Evolutionary conservation across 768 basidiomycete species (phyloP).

Genomic region (Daedaleopsis nitida): DNA sequence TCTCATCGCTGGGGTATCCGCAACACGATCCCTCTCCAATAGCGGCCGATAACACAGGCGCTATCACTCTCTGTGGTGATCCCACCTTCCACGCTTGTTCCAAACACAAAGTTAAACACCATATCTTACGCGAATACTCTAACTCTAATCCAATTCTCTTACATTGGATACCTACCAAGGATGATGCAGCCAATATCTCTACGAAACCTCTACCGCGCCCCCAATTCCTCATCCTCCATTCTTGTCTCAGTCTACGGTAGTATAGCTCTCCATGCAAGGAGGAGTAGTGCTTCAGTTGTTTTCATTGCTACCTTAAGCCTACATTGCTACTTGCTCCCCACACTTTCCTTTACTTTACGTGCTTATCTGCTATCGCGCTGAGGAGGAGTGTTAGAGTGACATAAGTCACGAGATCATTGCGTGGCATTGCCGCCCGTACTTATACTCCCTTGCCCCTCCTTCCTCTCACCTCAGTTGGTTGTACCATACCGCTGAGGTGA

Average conservation of each 20-base stretch:
- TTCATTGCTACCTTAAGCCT: no score
- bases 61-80: slow-evolving; percentile 38
- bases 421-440: neutral
- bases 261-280: slow-evolving; percentile 19
- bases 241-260: slow-evolving; percentile 20
- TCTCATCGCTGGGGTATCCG: slow-evolving; percentile 23
- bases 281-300: slow-evolving; percentile 17
- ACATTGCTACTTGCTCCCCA: neutral
- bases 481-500: neutral
- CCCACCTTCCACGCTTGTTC: slow-evolving; percentile 36
- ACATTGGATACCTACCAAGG: slow-evolving; percentile 22
- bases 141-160: slow-evolving; percentile 21
- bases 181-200: slow-evolving; percentile 43
- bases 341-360: neutral
- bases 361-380: neutral
- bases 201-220: slow-evolving; percentile 38
- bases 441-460: neutral
- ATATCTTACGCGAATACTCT: slow-evolving; percentile 19
- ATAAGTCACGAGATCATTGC: neutral
- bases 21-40: slow-evolving; percentile 19
- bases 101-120: slow-evolving; percentile 38
- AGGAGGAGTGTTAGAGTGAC: neutral
- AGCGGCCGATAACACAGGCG: slow-evolving; percentile 39
- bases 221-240: slow-evolving; percentile 20
- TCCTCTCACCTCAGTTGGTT: neutral